A percentile compares a stretch with the other conserved stretches of the same genome.
Conservation (phyloP, 2,329 filamentous ascomycete species). For the Periconia digitata region DNA sequence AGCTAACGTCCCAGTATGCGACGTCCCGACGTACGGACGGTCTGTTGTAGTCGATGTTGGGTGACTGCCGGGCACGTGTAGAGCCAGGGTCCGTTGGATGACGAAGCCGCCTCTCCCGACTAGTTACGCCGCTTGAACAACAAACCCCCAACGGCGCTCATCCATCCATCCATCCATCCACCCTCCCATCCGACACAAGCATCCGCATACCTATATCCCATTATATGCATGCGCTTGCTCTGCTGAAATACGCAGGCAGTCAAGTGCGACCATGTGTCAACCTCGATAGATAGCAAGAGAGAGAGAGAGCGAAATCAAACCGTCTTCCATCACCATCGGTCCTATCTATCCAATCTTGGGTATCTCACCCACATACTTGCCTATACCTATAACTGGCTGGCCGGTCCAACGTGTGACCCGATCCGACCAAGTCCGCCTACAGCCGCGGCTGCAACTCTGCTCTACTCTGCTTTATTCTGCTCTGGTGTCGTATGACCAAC, state of each 20-base stretch:
- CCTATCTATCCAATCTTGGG: background rate
- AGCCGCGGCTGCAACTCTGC: background rate
- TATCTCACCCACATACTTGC: background rate
- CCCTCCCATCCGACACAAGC: background rate
- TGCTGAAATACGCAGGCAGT: background rate
- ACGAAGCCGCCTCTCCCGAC: too few species aligned
- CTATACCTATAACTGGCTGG: background rate
- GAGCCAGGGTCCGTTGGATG: too few species aligned
- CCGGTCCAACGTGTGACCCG: background rate
- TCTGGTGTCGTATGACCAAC: too few species aligned
- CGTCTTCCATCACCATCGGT: too few species aligned
- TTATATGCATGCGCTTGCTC: background rate
- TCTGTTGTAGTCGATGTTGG: too few species aligned
- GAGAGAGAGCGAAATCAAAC: background rate
- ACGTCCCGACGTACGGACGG: too few species aligned
- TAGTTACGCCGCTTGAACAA: too few species aligned
- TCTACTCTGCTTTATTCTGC: too few species aligned
- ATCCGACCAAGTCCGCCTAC: background rate
- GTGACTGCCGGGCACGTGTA: too few species aligned
- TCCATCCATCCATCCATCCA: too few species aligned
- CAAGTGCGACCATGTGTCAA: background rate
- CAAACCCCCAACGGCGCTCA: too few species aligned
- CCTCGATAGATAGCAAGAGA: background rate
- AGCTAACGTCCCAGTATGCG: too few species aligned
- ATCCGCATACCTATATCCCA: background rate